Evolutionary conservation across 805 yeast species (phyloP), one percentile per base, ranked within the genome.

Genomic region (Blastobotrys terrestris): DNA sequence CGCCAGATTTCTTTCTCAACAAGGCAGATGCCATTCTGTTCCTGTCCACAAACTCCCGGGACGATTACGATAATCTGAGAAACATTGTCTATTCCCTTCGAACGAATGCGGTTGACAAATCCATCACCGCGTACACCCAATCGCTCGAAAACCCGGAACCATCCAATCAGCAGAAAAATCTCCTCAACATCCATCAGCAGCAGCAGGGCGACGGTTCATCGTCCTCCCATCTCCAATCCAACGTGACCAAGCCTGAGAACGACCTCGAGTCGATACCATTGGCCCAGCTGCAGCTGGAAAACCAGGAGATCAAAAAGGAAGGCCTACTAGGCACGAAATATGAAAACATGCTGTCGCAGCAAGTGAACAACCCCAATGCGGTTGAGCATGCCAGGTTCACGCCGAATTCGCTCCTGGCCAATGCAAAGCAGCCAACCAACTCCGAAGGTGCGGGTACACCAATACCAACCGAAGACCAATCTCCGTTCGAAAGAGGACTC

Each of bases 81-180:
- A 66, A 65, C 48, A 63, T 63, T 31, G 50, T 63, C 15, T 65
- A 46, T 54, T 61, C 70, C 5, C 56, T 65, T 14, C 58, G 69
- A 26, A 47, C 65, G 20, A 54, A 53, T 19, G 46, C 52, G 15
- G 40, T 44, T 15, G 46, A 49, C 46, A 49, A 43, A 43, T 20
- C 18, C 21, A n/a, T 15, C 46, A 39, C 18, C 13, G 43, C 52
- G 14, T 43, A 49, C 41, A 19, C 31, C 21, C 43, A 49, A 15
- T 20, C 40, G n/a, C 40, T 41, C 13, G 18, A 22, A 8, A 41
- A 13, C 19, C 20, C 20, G 5, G 19, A 41, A 15, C 20, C 16
- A 18, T 20, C 44, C 44, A 18, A 41, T 3, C 44, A 41, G 44
- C 11, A 15, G 11, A 44, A 21, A 5, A 15, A 15, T 7, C 45